Base-by-base conservation (phyloP, 257 asterid genomes). In the Coffea canephora region DNA sequence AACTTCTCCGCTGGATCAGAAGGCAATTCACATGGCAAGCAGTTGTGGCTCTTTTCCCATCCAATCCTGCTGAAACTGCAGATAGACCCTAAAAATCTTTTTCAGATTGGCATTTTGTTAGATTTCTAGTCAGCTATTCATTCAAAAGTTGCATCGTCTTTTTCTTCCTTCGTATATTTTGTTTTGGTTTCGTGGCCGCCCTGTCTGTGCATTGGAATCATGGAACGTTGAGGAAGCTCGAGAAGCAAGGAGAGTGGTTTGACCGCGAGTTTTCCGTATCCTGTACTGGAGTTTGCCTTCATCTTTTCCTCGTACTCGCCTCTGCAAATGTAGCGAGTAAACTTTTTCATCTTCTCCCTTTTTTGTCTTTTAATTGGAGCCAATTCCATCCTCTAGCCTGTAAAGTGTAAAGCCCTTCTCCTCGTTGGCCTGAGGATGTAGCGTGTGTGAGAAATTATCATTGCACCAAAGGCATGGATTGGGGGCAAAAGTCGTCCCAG, bases 401-500 rank as follows among this genome's bases (percentile, higher is more conserved):
- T 71, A 71, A 71, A 46, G 41, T 31, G 75, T 71, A 71, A 71
- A 46, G 61, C 61, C 21, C 34, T 31, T 31, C 34, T 45, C 61
- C 61, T 71, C 61, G 61, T 46, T 8, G 21, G 76, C 11, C 9
- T 27, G 64, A 6, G 19, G 21, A 54, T 6, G 68, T 27, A 67
- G 80, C 80, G 80, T 77, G 71, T 41, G 70, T 1, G 36, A 43
- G 70, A 48, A 73, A 57, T 27, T 45, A 79, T 79, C 49, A 79
- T 79, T 79, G 71, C 77, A 25, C 48, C 49, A 5, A 61, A 39
- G 71, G 82, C 82, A 79, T 77, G 82, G 27, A 27, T 27, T 27
- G 27, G 34, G 49, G 77, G 43, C 41, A 71, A 71, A 78, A 79
- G 82, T 54, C 45, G 69, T 55, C 36, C 65, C 1, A 49, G 31